A percentile compares a stretch with the other conserved stretches of the same genome.
These are phyloP conservation scores for Ochetophila trinervis DNA, from an alignment of 306 rosid species.

Conservation along the genomic window DNA sequence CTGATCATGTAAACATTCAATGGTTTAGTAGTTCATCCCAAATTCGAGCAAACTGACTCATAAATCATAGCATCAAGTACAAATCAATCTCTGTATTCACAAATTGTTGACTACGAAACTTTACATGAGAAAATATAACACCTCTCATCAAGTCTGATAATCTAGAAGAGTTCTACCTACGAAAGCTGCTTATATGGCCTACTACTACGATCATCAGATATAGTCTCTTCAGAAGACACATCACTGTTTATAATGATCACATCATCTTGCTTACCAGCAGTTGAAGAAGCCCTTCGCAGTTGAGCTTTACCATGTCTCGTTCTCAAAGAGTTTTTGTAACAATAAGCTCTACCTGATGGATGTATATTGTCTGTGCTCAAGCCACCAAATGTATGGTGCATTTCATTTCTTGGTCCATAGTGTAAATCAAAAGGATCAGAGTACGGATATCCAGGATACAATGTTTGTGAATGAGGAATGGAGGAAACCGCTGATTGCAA, in stretches of 20 bases:
- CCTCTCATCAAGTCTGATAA: constrained; percentile 18
- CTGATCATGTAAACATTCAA: background rate
- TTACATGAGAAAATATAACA: constrained; percentile 22
- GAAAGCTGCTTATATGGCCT: constrained; percentile 33
- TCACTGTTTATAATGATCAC: constrained; percentile 54
- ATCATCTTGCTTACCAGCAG: constrained; percentile 24
- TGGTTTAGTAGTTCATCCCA: background rate
- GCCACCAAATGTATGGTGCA: constrained; percentile 29
- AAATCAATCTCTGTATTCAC: constrained; percentile 13
- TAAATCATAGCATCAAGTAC: constrained; percentile 5
- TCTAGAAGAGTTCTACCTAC: constrained; percentile 13
- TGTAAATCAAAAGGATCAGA: constrained; percentile 24
- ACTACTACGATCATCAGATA: constrained; percentile 50
- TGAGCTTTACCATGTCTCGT: constrained; percentile 33
- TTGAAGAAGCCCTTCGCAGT: constrained; percentile 27
- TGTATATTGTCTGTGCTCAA: constrained; percentile 23
- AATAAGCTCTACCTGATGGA: constrained; percentile 27
- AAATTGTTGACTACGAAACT: constrained; percentile 27
- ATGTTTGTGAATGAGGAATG: constrained; percentile 28
- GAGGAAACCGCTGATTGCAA: constrained; percentile 24
- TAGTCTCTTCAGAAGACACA: constrained; percentile 67
- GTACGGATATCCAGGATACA: constrained; percentile 22
- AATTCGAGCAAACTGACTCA: background rate
- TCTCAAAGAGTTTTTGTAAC: constrained; percentile 30
- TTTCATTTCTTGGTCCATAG: constrained; percentile 20